phyloP scores from a whole-genome alignment of 176 grass and related monocot species.

The Carex littledalei region DNA sequence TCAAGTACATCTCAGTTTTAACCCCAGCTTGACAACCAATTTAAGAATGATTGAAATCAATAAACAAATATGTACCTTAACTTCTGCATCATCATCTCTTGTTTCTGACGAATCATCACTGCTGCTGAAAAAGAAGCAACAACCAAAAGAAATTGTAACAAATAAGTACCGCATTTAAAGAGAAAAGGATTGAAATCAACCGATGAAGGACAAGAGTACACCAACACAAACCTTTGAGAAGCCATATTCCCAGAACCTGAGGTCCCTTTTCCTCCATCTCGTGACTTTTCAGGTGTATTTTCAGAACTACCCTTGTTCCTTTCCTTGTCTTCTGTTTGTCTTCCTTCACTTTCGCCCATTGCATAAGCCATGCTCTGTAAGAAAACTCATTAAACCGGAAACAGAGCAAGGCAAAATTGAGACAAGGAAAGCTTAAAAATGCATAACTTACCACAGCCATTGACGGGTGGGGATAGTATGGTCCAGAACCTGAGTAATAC shows the following conservation, averaged over 20 bases:
- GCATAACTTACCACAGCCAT: slow-evolving; percentile 57
- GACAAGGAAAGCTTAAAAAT: background rate
- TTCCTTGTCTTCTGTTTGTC: slow-evolving; percentile 41
- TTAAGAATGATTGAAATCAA: background rate
- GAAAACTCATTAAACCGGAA: slow-evolving; percentile 30
- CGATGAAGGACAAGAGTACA: background rate
- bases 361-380: slow-evolving; percentile 51
- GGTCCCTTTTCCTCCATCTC: slow-evolving; percentile 32
- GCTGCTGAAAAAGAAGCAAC: slow-evolving; percentile 33
- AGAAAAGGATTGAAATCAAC: background rate
- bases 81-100: slow-evolving; percentile 55
- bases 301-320: slow-evolving; percentile 42
- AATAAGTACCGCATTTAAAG: slow-evolving; percentile 9
- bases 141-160: background rate
- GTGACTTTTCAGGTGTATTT: slow-evolving; percentile 35
- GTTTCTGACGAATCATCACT: slow-evolving; percentile 71
- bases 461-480: slow-evolving; percentile 77
- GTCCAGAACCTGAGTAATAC: slow-evolving; percentile 49
- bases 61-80: slow-evolving; percentile 47
- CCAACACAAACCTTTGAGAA: slow-evolving; percentile 46
- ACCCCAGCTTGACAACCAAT: background rate
- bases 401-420: background rate
- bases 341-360: slow-evolving; percentile 25
- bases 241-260: slow-evolving; percentile 54
- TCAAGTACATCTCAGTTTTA: background rate